A percentile compares a stretch with the other conserved stretches of the same genome.
Conservation (phyloP, 768 basidiomycete species). For the Amanita pallidorosea region DNA sequence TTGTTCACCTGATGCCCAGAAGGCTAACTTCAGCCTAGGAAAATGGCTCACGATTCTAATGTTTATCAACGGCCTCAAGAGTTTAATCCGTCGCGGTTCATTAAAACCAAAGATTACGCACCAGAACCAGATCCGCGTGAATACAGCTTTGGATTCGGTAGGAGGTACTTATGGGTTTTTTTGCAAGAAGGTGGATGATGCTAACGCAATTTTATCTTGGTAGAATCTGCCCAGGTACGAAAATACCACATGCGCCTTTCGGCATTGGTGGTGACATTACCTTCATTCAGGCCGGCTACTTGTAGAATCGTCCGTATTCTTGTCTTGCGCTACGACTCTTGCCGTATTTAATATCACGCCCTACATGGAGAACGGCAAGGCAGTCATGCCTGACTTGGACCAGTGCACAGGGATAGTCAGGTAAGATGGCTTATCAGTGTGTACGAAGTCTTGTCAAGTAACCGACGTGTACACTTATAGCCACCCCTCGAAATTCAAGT, state of each 20-base stretch:
- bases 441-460: too few relatives aligned
- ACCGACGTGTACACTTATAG: slow-evolving; percentile 2
- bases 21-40: slow-evolving; percentile 13
- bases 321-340: slow-evolving; percentile 27
- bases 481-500: slow-evolving; percentile 17
- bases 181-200: neutral
- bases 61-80: slow-evolving; percentile 30
- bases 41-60: slow-evolving; percentile 31
- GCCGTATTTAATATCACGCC: slow-evolving; percentile 29
- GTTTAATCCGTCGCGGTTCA: slow-evolving; percentile 39
- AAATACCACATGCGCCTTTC: neutral
- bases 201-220: neutral
- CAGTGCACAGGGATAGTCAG: slow-evolving; percentile 37
- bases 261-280: neutral
- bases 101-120: slow-evolving; percentile 22
- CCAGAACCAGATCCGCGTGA: slow-evolving; percentile 33
- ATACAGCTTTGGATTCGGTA: slow-evolving; percentile 43
- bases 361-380: slow-evolving; percentile 12
- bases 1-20: neutral
- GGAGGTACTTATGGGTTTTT: slow-evolving; percentile 21
- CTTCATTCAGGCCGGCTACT: slow-evolving; percentile 9
- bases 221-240: slow-evolving; percentile 25
- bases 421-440: slow-evolving; percentile 12
- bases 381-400: slow-evolving; percentile 26
- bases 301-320: slow-evolving; percentile 34